phyloP scores from a whole-genome alignment of 1,139 yeast genomes.

The Saccharomyces hybrid region DNA sequence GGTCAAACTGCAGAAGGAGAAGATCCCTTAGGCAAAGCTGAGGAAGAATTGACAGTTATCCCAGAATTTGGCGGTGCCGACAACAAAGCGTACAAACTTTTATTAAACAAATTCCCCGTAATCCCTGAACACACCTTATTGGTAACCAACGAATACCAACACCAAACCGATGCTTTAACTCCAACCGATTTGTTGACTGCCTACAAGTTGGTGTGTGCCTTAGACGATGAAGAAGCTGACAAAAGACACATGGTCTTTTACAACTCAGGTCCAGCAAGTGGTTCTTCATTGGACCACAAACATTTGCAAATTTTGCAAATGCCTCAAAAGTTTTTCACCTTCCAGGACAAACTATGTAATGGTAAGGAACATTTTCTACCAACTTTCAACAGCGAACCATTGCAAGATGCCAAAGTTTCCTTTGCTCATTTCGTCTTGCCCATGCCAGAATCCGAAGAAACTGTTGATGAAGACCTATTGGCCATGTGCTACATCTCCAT shows the following conservation, averaged over 20 bases:
- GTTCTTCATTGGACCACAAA: slow-evolving; percentile 90
- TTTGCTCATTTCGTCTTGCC: slow-evolving; percentile 79
- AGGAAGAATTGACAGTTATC: slow-evolving; percentile 61
- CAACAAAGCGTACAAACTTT: slow-evolving; percentile 46
- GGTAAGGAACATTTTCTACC: slow-evolving; percentile 48
- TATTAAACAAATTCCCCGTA: slow-evolving; percentile 82
- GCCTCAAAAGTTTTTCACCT: slow-evolving; percentile 53
- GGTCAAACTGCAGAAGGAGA: slow-evolving; percentile 16
- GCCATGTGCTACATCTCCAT: slow-evolving; percentile 62
- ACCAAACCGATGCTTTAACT: slow-evolving; percentile 66
- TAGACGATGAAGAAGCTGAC: slow-evolving; percentile 29
- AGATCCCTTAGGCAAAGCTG: slow-evolving; percentile 77
- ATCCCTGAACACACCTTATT: slow-evolving; percentile 70
- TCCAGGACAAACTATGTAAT: slow-evolving; percentile 49
- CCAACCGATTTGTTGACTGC: slow-evolving; percentile 60
- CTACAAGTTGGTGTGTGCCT: slow-evolving; percentile 42
- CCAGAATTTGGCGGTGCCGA: slow-evolving; percentile 41
- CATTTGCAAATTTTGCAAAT: slow-evolving; percentile 79
- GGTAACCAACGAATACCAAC: slow-evolving; percentile 63
- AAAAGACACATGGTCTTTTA: slow-evolving; percentile 65
- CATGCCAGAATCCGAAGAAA: slow-evolving; percentile 42
- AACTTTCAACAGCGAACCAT: slow-evolving; percentile 46
- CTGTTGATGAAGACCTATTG: slow-evolving; percentile 42
- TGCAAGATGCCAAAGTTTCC: slow-evolving; percentile 52
- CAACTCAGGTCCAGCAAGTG: slow-evolving; percentile 82